Evolutionary conservation across 2,329 filamentous ascomycete genomes (phyloP).

Genomic region (Cladosporium colombiae): DNA sequence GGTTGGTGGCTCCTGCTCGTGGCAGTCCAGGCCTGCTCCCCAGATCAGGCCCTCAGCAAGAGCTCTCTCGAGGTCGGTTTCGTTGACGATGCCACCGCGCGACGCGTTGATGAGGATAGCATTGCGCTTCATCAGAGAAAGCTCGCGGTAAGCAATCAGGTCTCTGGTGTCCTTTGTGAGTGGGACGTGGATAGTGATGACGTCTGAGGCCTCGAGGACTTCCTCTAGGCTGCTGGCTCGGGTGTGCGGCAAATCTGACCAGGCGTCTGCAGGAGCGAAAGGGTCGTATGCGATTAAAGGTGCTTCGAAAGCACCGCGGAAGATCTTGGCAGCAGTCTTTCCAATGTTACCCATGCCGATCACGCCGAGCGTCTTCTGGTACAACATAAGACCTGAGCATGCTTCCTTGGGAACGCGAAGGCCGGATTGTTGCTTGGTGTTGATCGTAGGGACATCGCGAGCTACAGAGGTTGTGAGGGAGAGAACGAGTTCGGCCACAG

Average conservation of each 20-base stretch:
- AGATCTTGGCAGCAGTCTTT: constrained; percentile 36
- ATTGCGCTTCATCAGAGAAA: constrained; percentile 31
- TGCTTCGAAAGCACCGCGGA: constrained; percentile 33
- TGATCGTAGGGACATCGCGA: constrained; percentile 37
- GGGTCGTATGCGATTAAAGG: constrained; percentile 40
- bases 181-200: constrained; percentile 39
- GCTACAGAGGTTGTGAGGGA: constrained; percentile 35
- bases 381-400: constrained; percentile 42
- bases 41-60: constrained; percentile 31
- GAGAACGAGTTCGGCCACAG: constrained; percentile 40
- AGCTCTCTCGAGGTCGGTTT: constrained; percentile 30
- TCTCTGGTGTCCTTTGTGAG: constrained; percentile 32
- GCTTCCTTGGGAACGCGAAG: constrained; percentile 42
- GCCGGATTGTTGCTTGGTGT: constrained; percentile 25
- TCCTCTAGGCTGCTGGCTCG: constrained; percentile 31
- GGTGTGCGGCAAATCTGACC: constrained; percentile 30
- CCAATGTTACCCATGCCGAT: constrained; percentile 45
- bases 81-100: constrained; percentile 38
- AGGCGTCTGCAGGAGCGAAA: constrained; percentile 28
- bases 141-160: constrained; percentile 34
- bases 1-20: constrained; percentile 34
- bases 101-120: constrained; percentile 37
- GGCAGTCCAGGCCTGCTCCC: constrained; percentile 36
- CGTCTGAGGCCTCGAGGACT: constrained; percentile 35
- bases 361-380: constrained; percentile 38